Conservation (phyloP, 2,329 filamentous ascomycete species). For the Podosphaera xanthii region DNA sequence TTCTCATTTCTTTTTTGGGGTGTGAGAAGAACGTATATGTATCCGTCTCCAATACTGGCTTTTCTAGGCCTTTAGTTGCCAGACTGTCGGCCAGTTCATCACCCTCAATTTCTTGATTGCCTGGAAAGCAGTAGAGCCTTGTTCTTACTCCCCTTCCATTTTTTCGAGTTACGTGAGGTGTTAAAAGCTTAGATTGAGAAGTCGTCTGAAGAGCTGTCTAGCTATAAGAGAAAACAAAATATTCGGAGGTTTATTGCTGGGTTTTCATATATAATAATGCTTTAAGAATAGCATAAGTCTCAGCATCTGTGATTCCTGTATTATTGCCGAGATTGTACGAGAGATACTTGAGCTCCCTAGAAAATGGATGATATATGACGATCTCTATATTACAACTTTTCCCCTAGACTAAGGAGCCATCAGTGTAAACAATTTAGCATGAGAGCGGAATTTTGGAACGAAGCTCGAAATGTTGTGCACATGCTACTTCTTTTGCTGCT, state of each 20-base stretch:
- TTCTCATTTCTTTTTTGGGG: too few species aligned
- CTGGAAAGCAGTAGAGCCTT: too few species aligned
- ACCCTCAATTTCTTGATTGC: too few species aligned
- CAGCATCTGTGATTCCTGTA: neutral
- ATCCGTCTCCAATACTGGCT: too few species aligned
- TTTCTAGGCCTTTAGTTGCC: too few species aligned
- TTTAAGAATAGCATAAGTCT: neutral
- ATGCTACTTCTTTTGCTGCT: neutral
- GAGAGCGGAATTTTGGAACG: neutral
- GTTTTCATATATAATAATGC: neutral
- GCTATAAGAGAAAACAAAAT: neutral
- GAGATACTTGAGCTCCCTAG: neutral
- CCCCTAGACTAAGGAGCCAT: neutral
- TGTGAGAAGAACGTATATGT: too few species aligned
- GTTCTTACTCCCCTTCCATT: too few species aligned
- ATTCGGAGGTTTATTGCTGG: neutral
- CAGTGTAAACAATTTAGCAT: neutral
- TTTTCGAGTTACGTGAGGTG: too few species aligned
- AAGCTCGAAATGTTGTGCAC: neutral
- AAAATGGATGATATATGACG: neutral
- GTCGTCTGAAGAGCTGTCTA: neutral
- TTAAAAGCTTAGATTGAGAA: too few species aligned
- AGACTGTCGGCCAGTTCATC: too few species aligned
- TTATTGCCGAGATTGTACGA: neutral
- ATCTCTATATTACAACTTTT: neutral